A percentile compares a stretch with the other conserved stretches of the same genome.
Conservation (phyloP, 441 rosid genomes). For the Syzygium malaccense region DNA sequence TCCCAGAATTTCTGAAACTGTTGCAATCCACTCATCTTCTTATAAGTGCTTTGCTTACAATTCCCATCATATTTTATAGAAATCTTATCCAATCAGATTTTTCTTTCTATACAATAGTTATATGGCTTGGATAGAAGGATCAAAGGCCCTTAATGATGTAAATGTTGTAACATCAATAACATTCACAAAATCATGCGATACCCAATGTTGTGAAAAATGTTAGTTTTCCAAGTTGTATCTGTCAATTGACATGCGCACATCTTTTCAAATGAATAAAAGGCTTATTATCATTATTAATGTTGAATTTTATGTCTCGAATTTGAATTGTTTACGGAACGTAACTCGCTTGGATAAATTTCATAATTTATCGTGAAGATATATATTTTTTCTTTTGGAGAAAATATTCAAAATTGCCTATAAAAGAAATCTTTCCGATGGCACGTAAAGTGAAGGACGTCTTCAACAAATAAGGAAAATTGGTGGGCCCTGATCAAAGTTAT, state of each 20-base stretch:
- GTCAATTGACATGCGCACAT: background rate
- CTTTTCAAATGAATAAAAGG: background rate
- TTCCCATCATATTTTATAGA: background rate
- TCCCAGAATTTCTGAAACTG: background rate
- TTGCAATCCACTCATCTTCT: fast-evolving
- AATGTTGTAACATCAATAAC: background rate
- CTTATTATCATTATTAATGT: background rate
- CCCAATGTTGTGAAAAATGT: background rate
- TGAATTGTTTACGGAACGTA: too few species aligned
- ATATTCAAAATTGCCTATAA: too few species aligned
- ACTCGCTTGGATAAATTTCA: too few species aligned
- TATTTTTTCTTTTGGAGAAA: too few species aligned
- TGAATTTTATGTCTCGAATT: too few species aligned
- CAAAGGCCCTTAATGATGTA: background rate
- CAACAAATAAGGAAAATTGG: too few species aligned
- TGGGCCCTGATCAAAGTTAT: too few species aligned
- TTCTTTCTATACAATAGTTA: background rate
- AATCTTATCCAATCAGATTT: background rate
- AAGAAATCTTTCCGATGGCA: too few species aligned
- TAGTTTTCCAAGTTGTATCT: background rate
- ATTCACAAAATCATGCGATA: background rate
- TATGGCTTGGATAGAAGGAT: background rate
- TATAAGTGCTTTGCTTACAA: background rate
- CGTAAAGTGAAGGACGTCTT: too few species aligned
- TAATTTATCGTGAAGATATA: too few species aligned